Conservation (phyloP, 2,329 filamentous ascomycete species). For the Periconia sp. region DNA sequence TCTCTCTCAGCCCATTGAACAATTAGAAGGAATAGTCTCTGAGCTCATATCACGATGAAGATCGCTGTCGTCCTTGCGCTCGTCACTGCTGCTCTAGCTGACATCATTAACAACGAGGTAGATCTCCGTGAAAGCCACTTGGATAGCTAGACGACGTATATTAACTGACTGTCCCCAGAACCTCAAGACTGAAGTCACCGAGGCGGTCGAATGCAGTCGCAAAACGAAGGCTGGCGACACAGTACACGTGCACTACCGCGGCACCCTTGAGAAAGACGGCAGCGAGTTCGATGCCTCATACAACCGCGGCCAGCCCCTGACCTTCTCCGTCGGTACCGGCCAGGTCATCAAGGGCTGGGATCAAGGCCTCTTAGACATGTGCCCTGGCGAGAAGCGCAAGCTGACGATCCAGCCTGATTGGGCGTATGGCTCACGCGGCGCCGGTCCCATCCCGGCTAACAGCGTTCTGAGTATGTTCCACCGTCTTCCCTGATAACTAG, state of each 20-base stretch:
- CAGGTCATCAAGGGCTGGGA: constrained; percentile 98
- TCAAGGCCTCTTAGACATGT: constrained; percentile 90
- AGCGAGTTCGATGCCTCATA: constrained; percentile 63
- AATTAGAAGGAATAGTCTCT: too few species aligned
- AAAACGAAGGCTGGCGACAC: constrained; percentile 74
- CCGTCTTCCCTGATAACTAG: too few species aligned
- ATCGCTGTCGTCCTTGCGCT: constrained; percentile 54
- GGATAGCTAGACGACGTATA: too few species aligned
- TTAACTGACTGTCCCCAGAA: too few species aligned
- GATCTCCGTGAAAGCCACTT: too few species aligned
- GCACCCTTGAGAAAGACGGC: constrained; percentile 76
- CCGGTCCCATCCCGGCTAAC: constrained; percentile 86
- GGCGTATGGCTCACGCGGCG: constrained; percentile 78
- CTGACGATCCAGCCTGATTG: constrained; percentile 88
- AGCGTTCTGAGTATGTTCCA: constrained; percentile 73
- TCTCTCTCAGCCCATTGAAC: too few species aligned
- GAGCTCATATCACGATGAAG: constrained; percentile 57
- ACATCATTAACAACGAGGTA: constrained; percentile 42
- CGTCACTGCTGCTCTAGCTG: constrained; percentile 53
- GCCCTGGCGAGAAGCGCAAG: constrained; percentile 90
- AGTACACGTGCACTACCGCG: constrained; percentile 86
- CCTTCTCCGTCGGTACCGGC: constrained; percentile 80
- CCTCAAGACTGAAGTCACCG: constrained; percentile 79
- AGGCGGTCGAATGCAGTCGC: constrained; percentile 77
- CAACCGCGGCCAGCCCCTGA: constrained; percentile 77